Evolutionary conservation across 2,329 filamentous ascomycete species (phyloP), one percentile per base, ranked within the genome.

Genomic region (Atkinsonella hypoxylon): DNA sequence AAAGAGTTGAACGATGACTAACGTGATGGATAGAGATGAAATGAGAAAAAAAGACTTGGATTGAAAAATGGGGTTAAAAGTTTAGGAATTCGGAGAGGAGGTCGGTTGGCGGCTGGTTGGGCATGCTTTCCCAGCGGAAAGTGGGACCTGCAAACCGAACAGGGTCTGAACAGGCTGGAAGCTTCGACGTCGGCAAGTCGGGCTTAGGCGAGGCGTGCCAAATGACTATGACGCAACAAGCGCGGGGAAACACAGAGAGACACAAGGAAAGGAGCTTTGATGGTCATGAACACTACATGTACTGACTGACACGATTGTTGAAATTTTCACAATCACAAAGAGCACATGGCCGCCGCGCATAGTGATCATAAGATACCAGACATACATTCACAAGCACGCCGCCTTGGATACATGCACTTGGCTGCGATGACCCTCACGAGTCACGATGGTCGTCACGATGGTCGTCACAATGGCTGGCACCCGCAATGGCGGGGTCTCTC

Each of bases 141-240:
- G 60, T 55, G 59, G 38, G 45, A 38, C 36, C 49, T 18, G n/a
- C 11, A 4, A 13, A n/a, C 15, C 22, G 45, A n/a, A 31, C 41
- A 55, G 55, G 56, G 57, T 63, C 52, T 61, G 61, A 64, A 55
- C 59, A 65, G 63, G 63, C 34, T 66, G 58, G 63, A 65, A 66
- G 53, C 51, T 59, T 58, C 57, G 53, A 50, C 36, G 45, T 36
- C 47, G 47, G 40, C 30, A 32, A 32, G 48, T 10, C 20, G 34
- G 39, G 39, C 12, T 15, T 8, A 18, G n/a, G 40, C 15, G 40
- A 30, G 6, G 41, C 22, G 17, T 39, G 34, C 34, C 17, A 12
- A 22, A 20, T 22, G n/a, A 26, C 44, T 46, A 50, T 50, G 48
- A 50, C 48, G 48, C 48, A 50, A 34, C n/a, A 32, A 32, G 15